Conservation (phyloP, 345 rosid genomes). For the Salix caprea region DNA sequence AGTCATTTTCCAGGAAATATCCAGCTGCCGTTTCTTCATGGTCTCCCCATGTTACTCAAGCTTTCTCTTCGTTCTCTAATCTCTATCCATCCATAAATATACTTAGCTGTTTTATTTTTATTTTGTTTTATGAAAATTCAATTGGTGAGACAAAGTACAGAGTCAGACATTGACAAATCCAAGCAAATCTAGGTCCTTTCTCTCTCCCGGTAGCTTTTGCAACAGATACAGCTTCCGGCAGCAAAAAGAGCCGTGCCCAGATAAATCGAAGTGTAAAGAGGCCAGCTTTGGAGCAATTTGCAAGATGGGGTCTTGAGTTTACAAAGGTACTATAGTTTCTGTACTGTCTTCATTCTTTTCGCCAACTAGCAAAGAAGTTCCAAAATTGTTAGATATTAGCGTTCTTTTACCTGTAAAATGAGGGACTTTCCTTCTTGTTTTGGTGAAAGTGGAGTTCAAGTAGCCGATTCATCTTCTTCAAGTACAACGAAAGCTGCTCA, state of each 20-base stretch:
- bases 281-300: constrained; percentile 27
- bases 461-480: constrained; percentile 78
- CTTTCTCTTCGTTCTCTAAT: background rate
- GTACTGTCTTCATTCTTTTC: background rate
- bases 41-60: constrained; percentile 24
- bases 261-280: constrained; percentile 17
- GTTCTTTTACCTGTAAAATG: constrained; percentile 30
- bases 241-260: constrained; percentile 15
- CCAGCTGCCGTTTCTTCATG: constrained; percentile 20
- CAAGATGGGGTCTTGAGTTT: constrained; percentile 35
- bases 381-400: background rate
- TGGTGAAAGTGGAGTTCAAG: constrained; percentile 93
- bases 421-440: constrained; percentile 97
- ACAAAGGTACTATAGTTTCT: constrained; percentile 24
- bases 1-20: constrained; percentile 33
- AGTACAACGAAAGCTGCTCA: constrained; percentile 55
- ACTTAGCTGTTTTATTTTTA: background rate
- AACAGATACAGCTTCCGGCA: constrained; percentile 7
- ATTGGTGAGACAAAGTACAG: background rate
- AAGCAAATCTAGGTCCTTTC: constrained; percentile 28
- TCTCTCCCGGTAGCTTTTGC: background rate
- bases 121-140: background rate
- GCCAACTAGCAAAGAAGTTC: background rate
- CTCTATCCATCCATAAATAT: background rate
- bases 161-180: constrained; percentile 13